Percentiles rank a stretch among this genome's conserved stretches.
These are phyloP conservation scores for Xerocomus potaroensis DNA, from an alignment of 768 basidiomycete genomes.

Conservation along the genomic window DNA sequence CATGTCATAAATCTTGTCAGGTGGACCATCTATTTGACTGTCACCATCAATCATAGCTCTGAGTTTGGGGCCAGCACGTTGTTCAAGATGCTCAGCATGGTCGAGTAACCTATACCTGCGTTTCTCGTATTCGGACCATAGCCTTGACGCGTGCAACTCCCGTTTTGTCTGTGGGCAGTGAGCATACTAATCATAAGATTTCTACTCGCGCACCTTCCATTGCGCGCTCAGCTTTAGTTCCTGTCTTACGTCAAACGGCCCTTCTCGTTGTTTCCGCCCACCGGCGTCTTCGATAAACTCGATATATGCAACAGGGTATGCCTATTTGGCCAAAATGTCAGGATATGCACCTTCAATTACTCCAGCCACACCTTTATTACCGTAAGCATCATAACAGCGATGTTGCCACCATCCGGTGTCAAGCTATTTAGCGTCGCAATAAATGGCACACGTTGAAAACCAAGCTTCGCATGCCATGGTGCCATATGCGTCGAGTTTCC, in stretches of 20 bases:
- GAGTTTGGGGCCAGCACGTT: conserved; percentile 48
- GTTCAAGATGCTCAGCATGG: conserved; percentile 64
- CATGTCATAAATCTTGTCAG: conserved; percentile 49
- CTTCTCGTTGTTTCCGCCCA: conserved; percentile 47
- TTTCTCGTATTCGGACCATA: conserved; percentile 56
- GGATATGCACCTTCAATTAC: background rate
- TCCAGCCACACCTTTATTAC: conserved; percentile 52
- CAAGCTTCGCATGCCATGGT: conserved; percentile 85
- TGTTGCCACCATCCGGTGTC: conserved; percentile 73
- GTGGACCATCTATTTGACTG: conserved; percentile 21
- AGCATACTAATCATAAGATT: background rate
- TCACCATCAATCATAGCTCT: conserved; percentile 39
- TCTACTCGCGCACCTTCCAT: conserved; percentile 60
- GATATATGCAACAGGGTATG: conserved; percentile 76
- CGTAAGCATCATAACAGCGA: conserved; percentile 70
- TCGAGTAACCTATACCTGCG: conserved; percentile 48
- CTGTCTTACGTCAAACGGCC: conserved; percentile 67
- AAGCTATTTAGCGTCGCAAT: conserved; percentile 77
- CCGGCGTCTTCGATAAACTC: conserved; percentile 53
- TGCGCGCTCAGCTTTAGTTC: conserved; percentile 54
- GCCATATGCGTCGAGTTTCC: conserved; percentile 87
- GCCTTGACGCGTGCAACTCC: conserved; percentile 52
- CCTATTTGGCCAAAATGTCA: conserved; percentile 35
- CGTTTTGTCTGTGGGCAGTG: conserved; percentile 46
- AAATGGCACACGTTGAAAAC: conserved; percentile 63